Conservation (phyloP, 2,329 filamentous ascomycete genomes). For the Pseudogymnoascus sp. region DNA sequence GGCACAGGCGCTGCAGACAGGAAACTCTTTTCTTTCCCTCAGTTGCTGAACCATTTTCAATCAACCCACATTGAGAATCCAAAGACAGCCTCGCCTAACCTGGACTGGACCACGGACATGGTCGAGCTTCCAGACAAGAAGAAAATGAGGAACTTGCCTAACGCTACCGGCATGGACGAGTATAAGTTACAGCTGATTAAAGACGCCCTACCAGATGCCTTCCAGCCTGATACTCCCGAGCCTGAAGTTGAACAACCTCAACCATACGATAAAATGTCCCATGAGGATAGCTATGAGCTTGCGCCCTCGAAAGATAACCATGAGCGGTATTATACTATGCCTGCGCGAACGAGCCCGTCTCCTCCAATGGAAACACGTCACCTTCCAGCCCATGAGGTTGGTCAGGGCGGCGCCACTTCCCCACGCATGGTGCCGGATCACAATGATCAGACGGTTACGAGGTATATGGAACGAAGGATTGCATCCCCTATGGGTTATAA, state of each 20-base stretch:
- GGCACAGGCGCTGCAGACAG: conserved; percentile 26
- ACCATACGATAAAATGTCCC: background rate
- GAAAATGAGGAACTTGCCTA: conserved; percentile 40
- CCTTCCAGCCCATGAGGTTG: background rate
- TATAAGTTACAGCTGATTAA: conserved; percentile 44
- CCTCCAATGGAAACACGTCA: background rate
- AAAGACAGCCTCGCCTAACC: conserved; percentile 23
- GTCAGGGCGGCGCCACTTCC: background rate
- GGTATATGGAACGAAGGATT: background rate
- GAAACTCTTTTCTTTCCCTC: conserved; percentile 46
- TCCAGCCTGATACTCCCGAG: conserved; percentile 17
- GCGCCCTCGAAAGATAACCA: conserved; percentile 26
- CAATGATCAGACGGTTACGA: background rate
- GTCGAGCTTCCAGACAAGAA: conserved; percentile 48
- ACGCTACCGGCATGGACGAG: conserved; percentile 48
- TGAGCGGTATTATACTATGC: conserved; percentile 23
- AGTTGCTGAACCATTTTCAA: conserved; percentile 53
- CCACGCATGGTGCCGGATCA: background rate
- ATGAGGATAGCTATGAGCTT: conserved; percentile 13
- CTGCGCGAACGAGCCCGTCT: background rate
- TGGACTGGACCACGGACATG: conserved; percentile 54
- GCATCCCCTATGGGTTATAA: background rate
- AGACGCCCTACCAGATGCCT: conserved; percentile 40
- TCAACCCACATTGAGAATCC: conserved; percentile 24
- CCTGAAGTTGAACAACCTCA: background rate